Base-by-base conservation (phyloP, 176 grass and related monocot species). In the Rhynchospora pubera region DNA sequence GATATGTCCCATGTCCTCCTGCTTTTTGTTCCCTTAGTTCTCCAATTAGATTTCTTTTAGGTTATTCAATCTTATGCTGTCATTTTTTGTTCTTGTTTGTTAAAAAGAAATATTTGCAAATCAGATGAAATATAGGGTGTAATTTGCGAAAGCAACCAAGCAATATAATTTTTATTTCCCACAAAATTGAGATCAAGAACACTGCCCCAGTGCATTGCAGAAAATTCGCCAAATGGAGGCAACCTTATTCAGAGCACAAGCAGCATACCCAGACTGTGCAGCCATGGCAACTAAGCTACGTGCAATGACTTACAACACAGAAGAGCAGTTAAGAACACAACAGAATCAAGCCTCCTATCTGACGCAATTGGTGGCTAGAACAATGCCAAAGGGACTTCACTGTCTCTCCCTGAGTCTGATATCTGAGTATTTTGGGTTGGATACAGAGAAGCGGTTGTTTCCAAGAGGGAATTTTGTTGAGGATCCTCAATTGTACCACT, bases 341-440 rank as follows among this genome's bases (percentile, higher is more conserved):
- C 87, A 76, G 82, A 94, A 78, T 61, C 88, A 97, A 87, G 81
- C 85, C 57, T 90, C 89, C 19, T 93, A 92, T 86, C 87, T 98
- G 78, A 82, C 84, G 77, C 94, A 91, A 63, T 88, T 98, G 78
- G 84, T 88, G 48, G 83, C 85, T 26, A 91, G 90, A 72, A 91
- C 90, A 5, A 83, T 93, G 76, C 90, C 92, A 6, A 98, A 94
- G 85, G 89, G 90, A 66, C 90, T 94, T 91, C 92, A 94, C 79
- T 98, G 92, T 76, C 82, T 98, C 79, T 88, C 87, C 51, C 87
- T 98, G 92, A 75, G 21, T 16, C 95, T 94, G 79, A 94, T 90
- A 21, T 82, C 88, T 51, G 87, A 98, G 55, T 98, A 91, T 56
- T 94, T 98, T 55, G 60, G 19, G 0, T 68, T 94, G 68, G 83